phyloP scores from a whole-genome alignment of 1,284 basidiomycete species.

The Apiotrichum domesticum region DNA sequence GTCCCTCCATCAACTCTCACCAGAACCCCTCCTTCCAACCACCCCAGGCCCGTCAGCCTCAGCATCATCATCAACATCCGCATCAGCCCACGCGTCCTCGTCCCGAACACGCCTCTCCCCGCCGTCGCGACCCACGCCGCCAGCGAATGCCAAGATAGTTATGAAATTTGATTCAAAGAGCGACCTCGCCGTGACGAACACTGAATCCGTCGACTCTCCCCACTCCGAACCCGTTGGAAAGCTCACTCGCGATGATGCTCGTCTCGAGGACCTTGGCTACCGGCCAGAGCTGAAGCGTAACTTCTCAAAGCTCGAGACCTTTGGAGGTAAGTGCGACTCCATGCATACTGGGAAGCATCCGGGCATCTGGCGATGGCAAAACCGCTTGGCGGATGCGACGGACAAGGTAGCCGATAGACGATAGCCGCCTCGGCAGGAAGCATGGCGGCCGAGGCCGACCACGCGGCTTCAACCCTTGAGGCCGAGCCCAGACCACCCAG shows the following conservation, averaged over 20 bases:
- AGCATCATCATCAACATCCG: neutral
- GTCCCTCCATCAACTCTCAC: neutral
- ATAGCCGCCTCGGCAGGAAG: no score
- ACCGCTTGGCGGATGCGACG: no score
- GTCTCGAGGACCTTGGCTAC: conserved; percentile 49
- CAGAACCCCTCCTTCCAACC: neutral
- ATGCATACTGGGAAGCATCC: no score
- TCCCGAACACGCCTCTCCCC: no score
- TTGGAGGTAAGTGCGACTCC: conserved; percentile 9
- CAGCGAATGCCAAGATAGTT: conserved; percentile 1
- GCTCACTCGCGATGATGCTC: conserved; percentile 17
- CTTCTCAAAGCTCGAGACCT: conserved; percentile 60
- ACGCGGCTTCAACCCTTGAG: no score
- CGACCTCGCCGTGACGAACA: neutral
- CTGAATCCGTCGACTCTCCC: neutral
- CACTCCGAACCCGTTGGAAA: neutral
- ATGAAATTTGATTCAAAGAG: neutral
- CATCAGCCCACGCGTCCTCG: neutral
- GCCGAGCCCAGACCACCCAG: no score
- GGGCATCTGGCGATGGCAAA: neutral
- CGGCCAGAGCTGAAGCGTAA: conserved; percentile 65
- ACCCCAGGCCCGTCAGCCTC: neutral
- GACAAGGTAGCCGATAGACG: no score
- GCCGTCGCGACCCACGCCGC: neutral
- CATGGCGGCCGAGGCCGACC: no score